Conservation (phyloP, 2,329 filamentous ascomycete genomes). For the Dactylonectria macrodidyma region DNA sequence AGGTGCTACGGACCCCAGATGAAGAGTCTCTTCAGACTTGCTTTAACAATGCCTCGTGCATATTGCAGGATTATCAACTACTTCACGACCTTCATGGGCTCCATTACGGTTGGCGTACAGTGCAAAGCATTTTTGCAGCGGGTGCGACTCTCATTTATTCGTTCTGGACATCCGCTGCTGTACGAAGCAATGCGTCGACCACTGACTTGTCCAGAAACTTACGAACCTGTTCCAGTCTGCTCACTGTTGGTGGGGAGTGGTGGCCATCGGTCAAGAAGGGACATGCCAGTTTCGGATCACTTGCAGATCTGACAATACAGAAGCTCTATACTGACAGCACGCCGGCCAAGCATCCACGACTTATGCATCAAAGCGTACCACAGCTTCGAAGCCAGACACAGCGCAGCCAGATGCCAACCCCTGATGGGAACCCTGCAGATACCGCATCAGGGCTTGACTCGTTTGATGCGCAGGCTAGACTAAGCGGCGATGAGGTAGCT, state of each 20-base stretch:
- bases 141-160: constrained; percentile 57
- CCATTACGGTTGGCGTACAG: constrained; percentile 54
- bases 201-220: constrained; percentile 37
- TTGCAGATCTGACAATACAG: constrained; percentile 32
- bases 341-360: constrained; percentile 22
- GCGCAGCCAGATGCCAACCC: not conserved
- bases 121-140: constrained; percentile 56
- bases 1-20: constrained; percentile 49
- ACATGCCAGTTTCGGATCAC: constrained; percentile 48
- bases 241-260: constrained; percentile 58
- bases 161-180: constrained; percentile 51
- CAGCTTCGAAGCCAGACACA: not conserved
- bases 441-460: not conserved
- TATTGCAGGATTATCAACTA: constrained; percentile 49
- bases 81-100: constrained; percentile 50
- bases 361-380: not conserved
- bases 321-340: constrained; percentile 25
- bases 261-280: constrained; percentile 55
- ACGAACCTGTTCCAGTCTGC: constrained; percentile 53
- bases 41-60: constrained; percentile 46
- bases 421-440: not conserved
- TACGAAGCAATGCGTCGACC: constrained; percentile 42
- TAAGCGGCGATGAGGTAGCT: not conserved
- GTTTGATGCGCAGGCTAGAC: not conserved
- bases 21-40: constrained; percentile 49